Base-by-base conservation (phyloP, 148 eudicot genomes). In the Cornus florida region DNA sequence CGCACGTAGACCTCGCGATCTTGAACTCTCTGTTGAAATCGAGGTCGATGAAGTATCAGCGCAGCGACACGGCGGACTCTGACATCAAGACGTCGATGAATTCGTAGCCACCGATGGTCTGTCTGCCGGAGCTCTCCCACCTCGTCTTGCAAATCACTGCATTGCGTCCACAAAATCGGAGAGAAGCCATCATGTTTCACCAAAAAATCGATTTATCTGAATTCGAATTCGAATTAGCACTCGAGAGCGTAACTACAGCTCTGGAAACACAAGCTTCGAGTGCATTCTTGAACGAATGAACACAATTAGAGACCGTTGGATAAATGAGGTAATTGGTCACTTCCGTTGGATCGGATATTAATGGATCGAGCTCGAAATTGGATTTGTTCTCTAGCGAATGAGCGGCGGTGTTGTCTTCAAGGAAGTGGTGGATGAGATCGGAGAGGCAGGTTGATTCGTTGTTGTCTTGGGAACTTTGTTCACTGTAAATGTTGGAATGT, bases 91-190 rank as follows among this genome's bases (percentile, higher is more conserved):
- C 94, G 77, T 95, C 99, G 81, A 93, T 83, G 81, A 88, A 93
- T 77, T 93, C 99, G 88, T 95, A 86, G 74, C 64, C 83, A 2
- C 97, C 94, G 66, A 84, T 91, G 13, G 83, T 73, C 39, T 92
- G 82, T 20, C 88, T 87, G 8, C 93, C 93, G 69, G 86, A 80
- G 2, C 87, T 78, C 50, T 86, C 75, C 97, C 99, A 95, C 28
- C 77, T 90, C 0, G 94, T 87, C 67, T 91, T 95, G 78, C 97
- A 95, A 10, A 93, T 80, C 10, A 87, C 97, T 24, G 94, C 97
- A 85, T 93, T 85, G 79, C 90, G 93, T 0, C 94, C 97, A 38
- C 72, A 75, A 65, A 90, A 78, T 32, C 88, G 81, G 12, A 95
- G 86, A 41, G 80, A 93, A 59, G 87, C 88, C 96, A 93, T 90